phyloP scores from a whole-genome alignment of 495 filamentous ascomycete species.

The Podospora conica region DNA sequence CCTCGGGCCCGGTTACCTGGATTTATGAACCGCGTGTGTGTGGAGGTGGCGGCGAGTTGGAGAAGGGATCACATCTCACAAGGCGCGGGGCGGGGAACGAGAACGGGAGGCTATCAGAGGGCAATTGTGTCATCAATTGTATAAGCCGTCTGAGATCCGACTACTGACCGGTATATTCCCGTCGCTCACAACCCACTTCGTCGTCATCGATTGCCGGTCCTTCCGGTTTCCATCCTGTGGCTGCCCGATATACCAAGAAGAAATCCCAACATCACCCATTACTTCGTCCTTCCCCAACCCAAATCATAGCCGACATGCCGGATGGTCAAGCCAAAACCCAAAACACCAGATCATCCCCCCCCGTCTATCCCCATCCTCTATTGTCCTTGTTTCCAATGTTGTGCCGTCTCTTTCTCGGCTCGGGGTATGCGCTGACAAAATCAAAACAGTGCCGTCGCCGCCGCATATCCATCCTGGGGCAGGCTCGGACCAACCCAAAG shows the following conservation, averaged over 20 bases:
- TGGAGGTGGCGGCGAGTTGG: background rate
- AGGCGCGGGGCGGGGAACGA: background rate
- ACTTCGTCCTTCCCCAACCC: background rate
- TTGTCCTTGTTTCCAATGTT: background rate
- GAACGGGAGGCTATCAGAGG: background rate
- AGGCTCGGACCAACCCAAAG: background rate
- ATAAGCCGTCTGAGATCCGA: background rate
- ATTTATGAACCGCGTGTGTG: background rate
- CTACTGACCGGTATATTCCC: background rate
- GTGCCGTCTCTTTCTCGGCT: too few relatives aligned
- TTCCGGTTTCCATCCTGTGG: background rate
- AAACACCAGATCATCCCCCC: background rate
- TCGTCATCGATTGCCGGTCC: background rate
- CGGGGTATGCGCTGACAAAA: too few relatives aligned
- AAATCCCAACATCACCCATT: background rate
- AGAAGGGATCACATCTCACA: background rate
- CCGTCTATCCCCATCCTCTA: background rate
- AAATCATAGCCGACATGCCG: too few relatives aligned
- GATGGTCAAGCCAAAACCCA: background rate
- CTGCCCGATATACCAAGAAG: background rate
- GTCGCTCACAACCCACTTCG: background rate
- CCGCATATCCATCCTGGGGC: background rate
- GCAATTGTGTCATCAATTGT: background rate
- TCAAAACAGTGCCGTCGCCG: background rate
- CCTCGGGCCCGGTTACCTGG: background rate